Conservation (phyloP, 345 rosid species). For the Murraya koenigii region DNA sequence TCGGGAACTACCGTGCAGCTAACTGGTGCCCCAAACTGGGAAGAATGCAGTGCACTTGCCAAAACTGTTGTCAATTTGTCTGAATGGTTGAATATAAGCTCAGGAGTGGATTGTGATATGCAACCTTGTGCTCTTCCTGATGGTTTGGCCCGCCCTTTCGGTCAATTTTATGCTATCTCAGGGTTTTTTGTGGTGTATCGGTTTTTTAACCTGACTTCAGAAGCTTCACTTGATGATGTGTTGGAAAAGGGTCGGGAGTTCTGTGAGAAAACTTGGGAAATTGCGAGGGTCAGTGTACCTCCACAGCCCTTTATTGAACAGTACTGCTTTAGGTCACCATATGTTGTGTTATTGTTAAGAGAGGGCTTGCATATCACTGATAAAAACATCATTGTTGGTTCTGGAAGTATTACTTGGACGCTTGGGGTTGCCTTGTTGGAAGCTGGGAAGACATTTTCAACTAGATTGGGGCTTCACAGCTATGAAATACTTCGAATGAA, state of each 20-base stretch:
- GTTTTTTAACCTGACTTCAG: slow-evolving; percentile 76
- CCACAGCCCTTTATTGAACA: slow-evolving; percentile 98
- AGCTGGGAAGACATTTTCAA: slow-evolving; percentile 77
- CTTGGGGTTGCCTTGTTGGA: slow-evolving; percentile 89
- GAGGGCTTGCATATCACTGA: slow-evolving; percentile 93
- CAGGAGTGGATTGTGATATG: slow-evolving; percentile 78
- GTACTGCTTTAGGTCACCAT: slow-evolving; percentile 98
- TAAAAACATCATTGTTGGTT: slow-evolving; percentile 68
- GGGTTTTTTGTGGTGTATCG: slow-evolving; percentile 94
- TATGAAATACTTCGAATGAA: slow-evolving; percentile 60
- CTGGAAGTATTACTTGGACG: slow-evolving; percentile 98
- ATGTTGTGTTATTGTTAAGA: slow-evolving; percentile 71
- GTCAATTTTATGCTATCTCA: slow-evolving; percentile 88
- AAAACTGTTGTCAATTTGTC: slow-evolving; percentile 83
- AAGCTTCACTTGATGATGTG: slow-evolving; percentile 90
- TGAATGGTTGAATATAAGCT: slow-evolving; percentile 68
- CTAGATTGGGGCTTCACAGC: slow-evolving; percentile 53
- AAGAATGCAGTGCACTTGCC: slow-evolving; percentile 71
- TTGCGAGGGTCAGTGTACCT: slow-evolving; percentile 76
- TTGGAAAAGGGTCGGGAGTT: slow-evolving; percentile 81
- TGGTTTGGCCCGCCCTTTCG: slow-evolving; percentile 75
- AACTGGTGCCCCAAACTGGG: slow-evolving; percentile 87
- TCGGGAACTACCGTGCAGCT: slow-evolving; percentile 64
- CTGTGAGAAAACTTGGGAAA: slow-evolving; percentile 80
- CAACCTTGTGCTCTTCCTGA: slow-evolving; percentile 89